These are phyloP conservation scores for Omphalotus guepiniiformis DNA, from an alignment of 768 basidiomycete genomes.

Conservation along the genomic window DNA sequence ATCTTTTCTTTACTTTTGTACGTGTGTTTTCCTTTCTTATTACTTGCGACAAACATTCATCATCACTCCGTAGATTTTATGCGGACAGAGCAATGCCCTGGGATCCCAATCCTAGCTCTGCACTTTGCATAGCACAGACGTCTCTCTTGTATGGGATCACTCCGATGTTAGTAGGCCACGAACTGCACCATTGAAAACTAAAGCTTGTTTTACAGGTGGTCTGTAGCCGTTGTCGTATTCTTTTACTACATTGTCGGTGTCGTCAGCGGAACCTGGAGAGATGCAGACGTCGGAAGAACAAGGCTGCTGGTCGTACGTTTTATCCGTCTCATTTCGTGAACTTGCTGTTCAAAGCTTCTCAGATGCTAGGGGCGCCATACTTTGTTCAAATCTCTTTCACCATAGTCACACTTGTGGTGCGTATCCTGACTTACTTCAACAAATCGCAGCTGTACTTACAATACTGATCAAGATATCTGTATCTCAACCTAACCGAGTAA, in stretches of 20 bases:
- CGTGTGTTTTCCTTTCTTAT: slow-evolving; percentile 11
- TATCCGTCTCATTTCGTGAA: background rate
- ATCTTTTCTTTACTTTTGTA: slow-evolving; percentile 40
- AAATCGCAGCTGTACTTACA: background rate
- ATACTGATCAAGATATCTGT: slow-evolving; percentile 18
- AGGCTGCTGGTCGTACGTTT: slow-evolving; percentile 22
- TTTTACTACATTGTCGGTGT: slow-evolving; percentile 27
- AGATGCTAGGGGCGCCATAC: slow-evolving; percentile 35
- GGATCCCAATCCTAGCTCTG: slow-evolving; percentile 29
- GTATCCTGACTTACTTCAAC: slow-evolving; percentile 2
- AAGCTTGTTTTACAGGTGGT: slow-evolving; percentile 24
- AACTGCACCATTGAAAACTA: background rate
- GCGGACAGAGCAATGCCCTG: slow-evolving; percentile 29
- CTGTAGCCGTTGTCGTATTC: slow-evolving; percentile 32
- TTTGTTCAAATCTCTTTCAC: slow-evolving; percentile 26
- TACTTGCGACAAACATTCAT: background rate
- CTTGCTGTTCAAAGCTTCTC: background rate
- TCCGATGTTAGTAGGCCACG: slow-evolving; percentile 29
- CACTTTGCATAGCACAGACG: slow-evolving; percentile 41
- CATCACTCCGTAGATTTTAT: slow-evolving; percentile 30
- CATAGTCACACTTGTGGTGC: slow-evolving; percentile 24
- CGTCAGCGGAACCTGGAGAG: slow-evolving; percentile 15
- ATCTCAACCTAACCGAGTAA: slow-evolving; percentile 23
- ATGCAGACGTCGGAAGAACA: slow-evolving; percentile 10
- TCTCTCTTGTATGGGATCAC: slow-evolving; percentile 36